These are phyloP conservation scores for Boehmeria nivea DNA, from an alignment of 306 rosid genomes.

Conservation along the genomic window DNA sequence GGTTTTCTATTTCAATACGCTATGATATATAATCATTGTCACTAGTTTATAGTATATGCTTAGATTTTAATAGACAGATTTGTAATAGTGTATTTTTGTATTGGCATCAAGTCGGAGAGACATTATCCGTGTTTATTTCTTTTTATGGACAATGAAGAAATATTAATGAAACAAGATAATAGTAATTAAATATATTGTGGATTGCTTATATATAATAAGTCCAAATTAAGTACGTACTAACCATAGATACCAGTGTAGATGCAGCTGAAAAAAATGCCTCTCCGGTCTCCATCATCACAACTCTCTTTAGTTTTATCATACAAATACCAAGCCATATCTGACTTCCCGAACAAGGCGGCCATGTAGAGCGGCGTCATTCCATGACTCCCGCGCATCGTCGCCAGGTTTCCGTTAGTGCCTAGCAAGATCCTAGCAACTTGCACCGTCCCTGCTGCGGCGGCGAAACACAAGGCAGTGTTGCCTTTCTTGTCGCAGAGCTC, in stretches of 20 bases:
- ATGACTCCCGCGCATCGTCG: neutral
- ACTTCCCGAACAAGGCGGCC: conserved; percentile 9
- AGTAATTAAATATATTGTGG: too few relatives aligned
- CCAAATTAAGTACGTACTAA: neutral
- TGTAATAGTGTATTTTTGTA: too few relatives aligned
- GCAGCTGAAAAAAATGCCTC: conserved; percentile 3
- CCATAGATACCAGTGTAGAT: conserved; percentile 8
- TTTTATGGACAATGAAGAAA: too few relatives aligned
- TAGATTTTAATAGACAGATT: too few relatives aligned
- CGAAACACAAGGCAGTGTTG: conserved; percentile 9
- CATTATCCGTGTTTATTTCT: too few relatives aligned
- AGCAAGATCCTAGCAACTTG: conserved; percentile 14
- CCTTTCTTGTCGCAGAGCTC: neutral
- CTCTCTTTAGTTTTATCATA: neutral
- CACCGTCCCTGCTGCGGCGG: conserved; percentile 10
- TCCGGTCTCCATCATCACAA: neutral
- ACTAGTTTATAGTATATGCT: too few relatives aligned
- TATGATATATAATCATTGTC: too few relatives aligned
- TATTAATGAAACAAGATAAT: too few relatives aligned
- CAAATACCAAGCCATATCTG: neutral
- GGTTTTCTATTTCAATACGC: too few relatives aligned
- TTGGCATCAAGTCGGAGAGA: too few relatives aligned
- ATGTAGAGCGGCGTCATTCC: conserved; percentile 9
- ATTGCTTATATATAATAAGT: neutral
- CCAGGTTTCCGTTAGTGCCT: neutral